Conservation (phyloP, 2,329 filamentous ascomycete genomes). For the Fusarium buharicum region DNA sequence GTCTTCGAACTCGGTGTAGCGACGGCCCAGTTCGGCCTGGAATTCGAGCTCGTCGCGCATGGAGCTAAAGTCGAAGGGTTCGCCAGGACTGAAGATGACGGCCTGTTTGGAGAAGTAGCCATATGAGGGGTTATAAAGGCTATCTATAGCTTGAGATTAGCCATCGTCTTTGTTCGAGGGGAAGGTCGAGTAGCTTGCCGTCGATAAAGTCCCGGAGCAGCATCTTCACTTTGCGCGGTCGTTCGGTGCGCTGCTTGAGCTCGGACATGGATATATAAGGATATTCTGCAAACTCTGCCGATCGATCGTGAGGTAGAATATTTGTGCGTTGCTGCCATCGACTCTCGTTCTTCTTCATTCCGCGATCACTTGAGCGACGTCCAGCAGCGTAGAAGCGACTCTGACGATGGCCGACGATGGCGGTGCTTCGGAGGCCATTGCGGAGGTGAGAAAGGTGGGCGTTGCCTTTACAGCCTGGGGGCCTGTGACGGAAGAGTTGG, state of each 20-base stretch:
- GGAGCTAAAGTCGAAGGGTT: constrained; percentile 86
- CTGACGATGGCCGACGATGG: constrained; percentile 30
- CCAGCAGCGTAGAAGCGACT: constrained; percentile 45
- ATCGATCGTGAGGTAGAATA: constrained; percentile 78
- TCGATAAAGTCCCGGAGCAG: constrained; percentile 97
- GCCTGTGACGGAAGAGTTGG: constrained; percentile 79
- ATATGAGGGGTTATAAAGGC: constrained; percentile 92
- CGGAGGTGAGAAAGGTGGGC: constrained; percentile 41
- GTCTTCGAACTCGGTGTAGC: constrained; percentile 93
- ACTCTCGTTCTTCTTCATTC: constrained; percentile 67
- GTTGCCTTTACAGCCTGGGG: constrained; percentile 49
- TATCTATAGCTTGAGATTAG: constrained; percentile 67
- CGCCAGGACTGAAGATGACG: constrained; percentile 92
- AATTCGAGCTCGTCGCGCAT: constrained; percentile 90
- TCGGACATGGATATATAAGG: constrained; percentile 87
- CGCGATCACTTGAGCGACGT: constrained; percentile 51
- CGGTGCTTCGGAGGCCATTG: constrained; percentile 36
- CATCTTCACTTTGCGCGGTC: constrained; percentile 94
- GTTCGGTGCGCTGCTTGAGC: constrained; percentile 75
- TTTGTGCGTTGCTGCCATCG: constrained; percentile 88
- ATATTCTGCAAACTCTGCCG: constrained; percentile 82
- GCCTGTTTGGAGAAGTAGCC: constrained; percentile 97
- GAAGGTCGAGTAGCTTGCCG: constrained; percentile 61
- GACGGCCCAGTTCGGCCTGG: constrained; percentile 76
- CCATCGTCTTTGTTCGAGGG: constrained; percentile 23